Base-by-base conservation (phyloP, 164 flowering plant genomes). In the Tetracentron sinense region DNA sequence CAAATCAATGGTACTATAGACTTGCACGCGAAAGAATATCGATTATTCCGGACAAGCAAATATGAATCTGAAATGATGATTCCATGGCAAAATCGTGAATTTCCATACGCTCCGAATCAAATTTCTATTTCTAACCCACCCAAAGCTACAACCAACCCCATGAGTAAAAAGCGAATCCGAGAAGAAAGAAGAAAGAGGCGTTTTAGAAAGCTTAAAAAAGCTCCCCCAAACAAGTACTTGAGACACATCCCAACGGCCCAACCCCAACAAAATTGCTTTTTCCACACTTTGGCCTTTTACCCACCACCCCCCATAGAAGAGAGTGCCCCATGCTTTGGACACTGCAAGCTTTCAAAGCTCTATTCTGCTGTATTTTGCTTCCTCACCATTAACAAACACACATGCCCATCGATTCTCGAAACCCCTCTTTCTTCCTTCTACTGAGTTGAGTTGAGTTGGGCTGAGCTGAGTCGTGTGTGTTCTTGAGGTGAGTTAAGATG, bases 271-370 rank as follows among this genome's bases (percentile, higher is more conserved):
- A 71, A 42, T 29, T 62, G 64, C 77, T 56, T 74, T 77, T 71
- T 66, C 48, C 23, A 14, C 35, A n/a, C 56, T 72, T 58, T 42
- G 31, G 7, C 56, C 26, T n/a, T n/a, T n/a, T n/a, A n/a, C 25
- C 60, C 62, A 54, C 50, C 57, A 58, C 54, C 22, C 62, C 65
- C 28, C 69, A 3, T 54, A 53, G 65, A 55, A 64, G 27, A 64
- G 76, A 60, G 72, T 66, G 66, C 15, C 7, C 12, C 62, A 25
- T 72, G 80, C 78, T 72, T 79, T 72, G 83, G 80, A 67, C 75
- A 79, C 68, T 68, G 76, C 65, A 66, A 73, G 66, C 70, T 70
- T 71, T 72, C 76, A 67, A 72, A 76, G 72, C 74, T 27, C 54
- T 38, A 16, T 54, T 25, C 14, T 38, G 8, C 8, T 38, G 44